These are phyloP conservation scores for Coemansia interrupta DNA, from an alignment of 192 early-diverging fungal species.

Conservation along the genomic window DNA sequence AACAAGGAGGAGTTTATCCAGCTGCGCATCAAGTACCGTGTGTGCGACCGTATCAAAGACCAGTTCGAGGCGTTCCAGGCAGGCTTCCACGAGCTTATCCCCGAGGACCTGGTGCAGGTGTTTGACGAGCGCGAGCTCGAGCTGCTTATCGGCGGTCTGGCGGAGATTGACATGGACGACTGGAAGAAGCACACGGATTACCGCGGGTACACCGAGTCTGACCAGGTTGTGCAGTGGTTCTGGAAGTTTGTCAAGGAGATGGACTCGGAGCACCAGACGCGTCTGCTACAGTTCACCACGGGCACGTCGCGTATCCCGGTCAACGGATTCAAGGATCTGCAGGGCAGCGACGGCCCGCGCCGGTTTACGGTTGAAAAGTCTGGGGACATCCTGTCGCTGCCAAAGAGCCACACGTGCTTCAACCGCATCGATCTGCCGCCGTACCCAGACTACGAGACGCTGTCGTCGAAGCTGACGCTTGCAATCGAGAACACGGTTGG, in stretches of 20 bases:
- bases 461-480: conserved; percentile 76
- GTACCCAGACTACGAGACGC: conserved; percentile 76
- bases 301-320: conserved; percentile 97
- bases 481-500: conserved; percentile 97
- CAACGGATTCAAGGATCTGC: conserved; percentile 97
- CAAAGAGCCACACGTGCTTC: conserved; percentile 96
- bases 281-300: conserved; percentile 95
- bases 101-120: conserved; percentile 89
- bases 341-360: conserved; percentile 93
- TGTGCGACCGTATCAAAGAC: conserved; percentile 87
- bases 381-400: conserved; percentile 78
- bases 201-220: conserved; percentile 93
- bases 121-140: conserved; percentile 98
- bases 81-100: conserved; percentile 94
- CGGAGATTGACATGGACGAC: conserved; percentile 95
- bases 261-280: conserved; percentile 92
- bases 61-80: conserved; percentile 93
- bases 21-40: conserved; percentile 84
- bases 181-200: conserved; percentile 99
- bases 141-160: conserved; percentile 94
- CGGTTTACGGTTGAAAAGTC: conserved; percentile 94
- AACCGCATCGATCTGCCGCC: conserved; percentile 96
- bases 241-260: conserved; percentile 86
- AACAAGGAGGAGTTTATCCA: conserved; percentile 96
- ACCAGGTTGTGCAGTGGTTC: conserved; percentile 94